Evolutionary conservation across 495 filamentous ascomycete genomes (phyloP), one percentile per base, ranked within the genome.

Genomic region (Recurvomyces mirabilis): DNA sequence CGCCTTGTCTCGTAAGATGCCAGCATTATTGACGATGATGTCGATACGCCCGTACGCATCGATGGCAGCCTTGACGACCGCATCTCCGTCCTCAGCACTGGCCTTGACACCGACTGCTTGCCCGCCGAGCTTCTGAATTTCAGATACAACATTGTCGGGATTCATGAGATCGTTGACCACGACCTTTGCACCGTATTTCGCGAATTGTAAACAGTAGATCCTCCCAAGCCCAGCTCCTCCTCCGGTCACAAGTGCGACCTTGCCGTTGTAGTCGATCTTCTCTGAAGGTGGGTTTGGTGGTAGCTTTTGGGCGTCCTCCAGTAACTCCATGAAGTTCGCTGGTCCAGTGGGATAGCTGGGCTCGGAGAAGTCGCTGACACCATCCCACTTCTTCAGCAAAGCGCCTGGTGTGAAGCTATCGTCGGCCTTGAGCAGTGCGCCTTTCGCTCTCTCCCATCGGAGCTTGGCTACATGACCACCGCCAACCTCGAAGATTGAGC

Each of bases 1-100:
- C 26, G 91, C 89, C 75, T 95, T 96, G 72, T 98, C 91, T 41
- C 91, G 77, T 25, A 98, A 76, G 57, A 98, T 96, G 59, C 91
- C 91, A 34, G 91, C 91, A 58, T 98, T 98, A 75, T 98, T 98
- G 63, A 98, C 71, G 51, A 98, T 65, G 42, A 96, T 82, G 59
- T 98, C 91, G 55, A 98, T 75, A 41, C 93, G 84, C 53, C 91
- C 91, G 54, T 84, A 96, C 28, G 84, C 77, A 59, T 96, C 91
- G 53, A 98, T 93, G 45, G 87, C 87, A 45, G 70, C 77, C 71
- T 94, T 91, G 55, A 98, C 79, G 34, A 96, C 87, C 21, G 75
- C 78, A 33, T 94, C 89, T 40, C 91, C 91, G 47, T 98, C 87
- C 64, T 94, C 88, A 52, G 85, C 89, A 31, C 81, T 89, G 45